phyloP scores from a whole-genome alignment of 1,284 basidiomycete species.

The Rhodofomes roseus region DNA sequence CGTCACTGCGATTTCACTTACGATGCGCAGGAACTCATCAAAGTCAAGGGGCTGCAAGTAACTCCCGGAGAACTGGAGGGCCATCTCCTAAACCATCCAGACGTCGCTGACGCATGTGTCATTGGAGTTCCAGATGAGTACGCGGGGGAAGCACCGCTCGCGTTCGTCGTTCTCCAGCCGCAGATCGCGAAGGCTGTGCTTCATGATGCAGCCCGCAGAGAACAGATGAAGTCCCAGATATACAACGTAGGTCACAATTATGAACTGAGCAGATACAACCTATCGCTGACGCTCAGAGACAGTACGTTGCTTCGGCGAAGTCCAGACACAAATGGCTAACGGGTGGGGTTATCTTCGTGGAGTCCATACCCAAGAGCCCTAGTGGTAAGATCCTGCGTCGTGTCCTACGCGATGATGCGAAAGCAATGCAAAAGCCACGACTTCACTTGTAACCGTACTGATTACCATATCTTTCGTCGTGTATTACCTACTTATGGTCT shows the following conservation, averaged over 20 bases:
- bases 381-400: constrained; percentile 21
- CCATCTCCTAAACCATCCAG: constrained; percentile 59
- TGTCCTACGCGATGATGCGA: constrained; percentile 23
- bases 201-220: constrained; percentile 5
- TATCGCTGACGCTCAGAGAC: constrained; percentile 1
- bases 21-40: constrained; percentile 29
- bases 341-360: constrained; percentile 17
- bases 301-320: constrained; percentile 20
- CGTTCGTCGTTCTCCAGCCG: constrained; percentile 37
- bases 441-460: no score
- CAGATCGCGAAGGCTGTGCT: constrained; percentile 1
- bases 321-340: constrained; percentile 16
- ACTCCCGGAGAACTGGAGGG: constrained; percentile 46
- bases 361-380: constrained; percentile 21
- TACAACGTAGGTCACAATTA: constrained; percentile 3
- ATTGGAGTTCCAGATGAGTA: constrained; percentile 46
- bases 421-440: no score
- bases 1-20: background rate
- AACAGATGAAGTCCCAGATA: constrained; percentile 3
- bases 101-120: constrained; percentile 63
- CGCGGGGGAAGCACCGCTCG: constrained; percentile 42
- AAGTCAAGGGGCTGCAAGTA: constrained; percentile 30
- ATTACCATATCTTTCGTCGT: no score
- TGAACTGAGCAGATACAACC: background rate
- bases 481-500: no score